phyloP scores from a whole-genome alignment of 2,329 filamentous ascomycete species.

The Rosellinia necatrix region DNA sequence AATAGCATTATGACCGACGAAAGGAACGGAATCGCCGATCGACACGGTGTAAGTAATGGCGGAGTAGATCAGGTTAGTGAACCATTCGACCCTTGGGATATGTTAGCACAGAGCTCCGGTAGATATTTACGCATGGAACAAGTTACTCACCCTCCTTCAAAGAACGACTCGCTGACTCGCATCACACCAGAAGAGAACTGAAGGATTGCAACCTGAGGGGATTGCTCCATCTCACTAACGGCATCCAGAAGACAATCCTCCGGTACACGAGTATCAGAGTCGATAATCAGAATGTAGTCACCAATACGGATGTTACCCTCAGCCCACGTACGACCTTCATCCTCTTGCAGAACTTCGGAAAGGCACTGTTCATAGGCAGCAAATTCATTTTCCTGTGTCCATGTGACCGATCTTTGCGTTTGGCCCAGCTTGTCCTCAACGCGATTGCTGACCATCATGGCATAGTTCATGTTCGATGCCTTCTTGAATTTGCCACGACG shows the following conservation, averaged over 20 bases:
- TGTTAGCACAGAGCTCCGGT: slow-evolving; percentile 9
- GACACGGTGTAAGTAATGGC: slow-evolving; percentile 78
- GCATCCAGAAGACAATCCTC: slow-evolving; percentile 78
- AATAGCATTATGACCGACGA: slow-evolving; percentile 80
- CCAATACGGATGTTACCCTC: slow-evolving; percentile 86
- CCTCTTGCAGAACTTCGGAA: slow-evolving; percentile 67
- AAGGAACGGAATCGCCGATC: slow-evolving; percentile 77
- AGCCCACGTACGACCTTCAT: slow-evolving; percentile 72
- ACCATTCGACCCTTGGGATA: slow-evolving; percentile 65
- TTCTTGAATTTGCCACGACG: slow-evolving; percentile 71
- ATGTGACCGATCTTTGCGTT: slow-evolving; percentile 61
- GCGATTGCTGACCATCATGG: slow-evolving; percentile 68
- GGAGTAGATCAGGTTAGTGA: slow-evolving; percentile 76
- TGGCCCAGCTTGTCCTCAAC: slow-evolving; percentile 70
- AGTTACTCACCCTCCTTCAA: slow-evolving; percentile 55
- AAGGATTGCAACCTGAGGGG: slow-evolving; percentile 77
- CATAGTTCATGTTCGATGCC: slow-evolving; percentile 76
- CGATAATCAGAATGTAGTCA: slow-evolving; percentile 80
- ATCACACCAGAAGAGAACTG: slow-evolving; percentile 79
- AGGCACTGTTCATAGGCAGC: slow-evolving; percentile 68
- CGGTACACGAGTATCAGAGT: slow-evolving; percentile 80
- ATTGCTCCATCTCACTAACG: slow-evolving; percentile 81
- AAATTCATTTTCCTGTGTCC: slow-evolving; percentile 72
- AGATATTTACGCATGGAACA: not conserved
- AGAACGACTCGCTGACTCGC: slow-evolving; percentile 76